These are phyloP conservation scores for Holtermanniella nyarrowii DNA, from an alignment of 768 basidiomycete genomes.

Conservation along the genomic window DNA sequence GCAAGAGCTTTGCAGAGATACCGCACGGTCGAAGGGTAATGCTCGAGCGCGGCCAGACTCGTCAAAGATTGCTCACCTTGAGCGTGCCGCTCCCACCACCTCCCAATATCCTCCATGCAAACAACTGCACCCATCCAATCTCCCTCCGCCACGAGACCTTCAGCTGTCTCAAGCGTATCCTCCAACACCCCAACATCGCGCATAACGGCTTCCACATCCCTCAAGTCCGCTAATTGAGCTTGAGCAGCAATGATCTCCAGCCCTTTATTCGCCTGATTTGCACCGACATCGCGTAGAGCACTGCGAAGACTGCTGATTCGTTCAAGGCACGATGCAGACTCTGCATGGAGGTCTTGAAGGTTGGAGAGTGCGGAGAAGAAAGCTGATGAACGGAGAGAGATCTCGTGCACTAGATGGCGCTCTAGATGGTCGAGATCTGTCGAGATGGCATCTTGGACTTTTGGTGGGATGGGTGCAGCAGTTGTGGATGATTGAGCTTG, in stretches of 20 bases:
- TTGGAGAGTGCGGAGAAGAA: constrained; percentile 96
- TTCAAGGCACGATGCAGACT: constrained; percentile 69
- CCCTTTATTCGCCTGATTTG: constrained; percentile 65
- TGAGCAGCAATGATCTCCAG: constrained; percentile 57
- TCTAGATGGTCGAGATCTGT: constrained; percentile 89
- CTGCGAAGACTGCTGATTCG: constrained; percentile 63
- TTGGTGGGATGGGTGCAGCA: not conserved
- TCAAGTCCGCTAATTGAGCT: constrained; percentile 49
- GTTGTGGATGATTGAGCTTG: constrained; percentile 9
- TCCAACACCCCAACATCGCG: constrained; percentile 52
- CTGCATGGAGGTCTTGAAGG: constrained; percentile 79
- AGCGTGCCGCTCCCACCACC: constrained; percentile 32
- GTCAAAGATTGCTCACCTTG: constrained; percentile 13
- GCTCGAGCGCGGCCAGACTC: constrained; percentile 18
- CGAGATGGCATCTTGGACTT: constrained; percentile 78
- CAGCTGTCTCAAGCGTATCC: constrained; percentile 65
- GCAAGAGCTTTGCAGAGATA: constrained; percentile 17
- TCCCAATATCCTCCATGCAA: constrained; percentile 34
- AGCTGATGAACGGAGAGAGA: constrained; percentile 75
- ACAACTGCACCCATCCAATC: constrained; percentile 80
- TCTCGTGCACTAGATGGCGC: constrained; percentile 85
- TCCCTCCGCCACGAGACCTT: constrained; percentile 63
- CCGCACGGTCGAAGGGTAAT: constrained; percentile 14
- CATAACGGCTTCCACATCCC: constrained; percentile 48
- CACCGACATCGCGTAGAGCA: constrained; percentile 65